Conservation (phyloP, 106 monocot genomes). For the Acorus calamus region DNA sequence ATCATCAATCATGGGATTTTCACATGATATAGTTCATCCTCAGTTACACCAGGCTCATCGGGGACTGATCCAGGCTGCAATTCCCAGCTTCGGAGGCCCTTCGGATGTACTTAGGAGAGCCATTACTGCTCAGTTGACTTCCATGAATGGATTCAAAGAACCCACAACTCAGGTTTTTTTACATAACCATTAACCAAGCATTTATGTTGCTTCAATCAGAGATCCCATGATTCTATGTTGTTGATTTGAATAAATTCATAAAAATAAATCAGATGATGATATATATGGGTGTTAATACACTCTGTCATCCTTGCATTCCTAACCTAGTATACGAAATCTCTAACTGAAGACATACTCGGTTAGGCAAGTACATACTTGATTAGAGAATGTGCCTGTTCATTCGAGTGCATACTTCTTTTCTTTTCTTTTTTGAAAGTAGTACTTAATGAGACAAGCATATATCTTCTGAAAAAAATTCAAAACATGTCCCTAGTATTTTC, state of each 20-base stretch:
- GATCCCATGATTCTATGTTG: not conserved
- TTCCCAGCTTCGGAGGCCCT: constrained; percentile 22
- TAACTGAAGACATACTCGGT: too few species aligned
- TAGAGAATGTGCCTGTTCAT: too few species aligned
- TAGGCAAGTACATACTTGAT: too few species aligned
- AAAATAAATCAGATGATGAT: not conserved
- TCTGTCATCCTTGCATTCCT: too few species aligned
- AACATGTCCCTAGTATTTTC: too few species aligned
- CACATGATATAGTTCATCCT: constrained; percentile 36
- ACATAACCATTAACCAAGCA: not conserved
- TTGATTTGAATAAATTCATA: not conserved
- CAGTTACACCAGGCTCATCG: constrained; percentile 32
- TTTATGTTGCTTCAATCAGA: not conserved
- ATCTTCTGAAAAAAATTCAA: too few species aligned
- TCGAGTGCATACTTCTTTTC: too few species aligned
- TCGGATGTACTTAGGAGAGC: constrained; percentile 38
- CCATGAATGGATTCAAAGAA: constrained; percentile 29
- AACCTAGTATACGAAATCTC: too few species aligned
- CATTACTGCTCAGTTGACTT: constrained; percentile 23
- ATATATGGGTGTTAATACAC: too few species aligned
- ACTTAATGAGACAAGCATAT: too few species aligned
- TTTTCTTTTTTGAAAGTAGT: too few species aligned
- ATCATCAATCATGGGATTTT: constrained; percentile 34
- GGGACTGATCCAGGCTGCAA: constrained; percentile 31
- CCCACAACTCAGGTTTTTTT: constrained; percentile 3